Conservation (phyloP, 2,329 filamentous ascomycete genomes). For the Arthrobotrys sphaeroides region DNA sequence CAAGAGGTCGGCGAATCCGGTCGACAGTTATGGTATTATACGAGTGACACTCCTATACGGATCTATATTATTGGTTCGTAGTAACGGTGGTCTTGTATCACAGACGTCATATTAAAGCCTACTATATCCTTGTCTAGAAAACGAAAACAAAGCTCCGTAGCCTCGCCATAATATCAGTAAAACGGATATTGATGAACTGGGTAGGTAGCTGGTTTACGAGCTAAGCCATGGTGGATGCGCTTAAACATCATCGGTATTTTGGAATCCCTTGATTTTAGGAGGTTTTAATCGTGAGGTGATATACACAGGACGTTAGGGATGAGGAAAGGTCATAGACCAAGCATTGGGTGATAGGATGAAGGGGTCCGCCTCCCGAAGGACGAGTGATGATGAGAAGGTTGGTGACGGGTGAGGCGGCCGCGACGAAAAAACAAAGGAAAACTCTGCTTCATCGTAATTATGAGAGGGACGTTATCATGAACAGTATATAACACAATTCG, state of each 20-base stretch:
- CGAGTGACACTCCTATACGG: constrained; percentile 30
- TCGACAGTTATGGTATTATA: constrained; percentile 38
- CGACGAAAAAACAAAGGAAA: constrained; percentile 41
- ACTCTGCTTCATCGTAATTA: constrained; percentile 48
- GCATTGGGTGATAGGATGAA: background rate
- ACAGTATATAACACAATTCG: constrained; percentile 50
- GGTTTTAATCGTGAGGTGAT: constrained; percentile 28
- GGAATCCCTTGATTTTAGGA: constrained; percentile 27
- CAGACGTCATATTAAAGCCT: too few relatives aligned
- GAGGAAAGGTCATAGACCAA: constrained; percentile 27
- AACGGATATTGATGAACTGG: too few relatives aligned
- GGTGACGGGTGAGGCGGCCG: constrained; percentile 11
- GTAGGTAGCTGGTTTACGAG: too few relatives aligned
- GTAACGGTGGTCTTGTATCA: too few relatives aligned
- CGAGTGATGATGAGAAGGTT: constrained; percentile 11
- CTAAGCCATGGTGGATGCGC: too few relatives aligned
- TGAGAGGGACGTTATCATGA: constrained; percentile 52
- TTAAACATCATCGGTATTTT: constrained; percentile 2
- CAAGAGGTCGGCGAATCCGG: background rate
- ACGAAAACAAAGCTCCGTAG: background rate
- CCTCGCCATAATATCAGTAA: background rate
- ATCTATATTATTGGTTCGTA: constrained; percentile 19
- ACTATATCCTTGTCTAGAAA: too few relatives aligned
- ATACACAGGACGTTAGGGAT: constrained; percentile 48
- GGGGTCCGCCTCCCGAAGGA: background rate